Evolutionary conservation across 2,329 filamentous ascomycete genomes (phyloP), one percentile per base, ranked within the genome.

Genomic region (Verticillium isaacii): DNA sequence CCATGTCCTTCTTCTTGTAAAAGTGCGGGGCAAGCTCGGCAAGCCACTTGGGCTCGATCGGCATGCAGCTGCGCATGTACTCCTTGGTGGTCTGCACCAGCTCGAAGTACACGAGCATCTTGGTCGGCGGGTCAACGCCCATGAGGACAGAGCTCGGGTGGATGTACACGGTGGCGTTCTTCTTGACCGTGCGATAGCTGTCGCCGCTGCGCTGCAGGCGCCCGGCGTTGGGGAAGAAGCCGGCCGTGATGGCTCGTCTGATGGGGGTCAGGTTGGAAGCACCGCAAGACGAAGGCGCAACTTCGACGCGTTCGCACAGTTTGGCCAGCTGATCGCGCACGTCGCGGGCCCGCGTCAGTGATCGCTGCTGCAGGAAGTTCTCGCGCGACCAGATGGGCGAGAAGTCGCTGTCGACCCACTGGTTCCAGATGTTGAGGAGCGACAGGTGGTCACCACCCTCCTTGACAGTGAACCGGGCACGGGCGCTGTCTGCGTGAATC

Each of bases 161-260:
- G n/a, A 98, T 84, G 73, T 92, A 94, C 1, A 97, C 93, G 6
- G 89, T 91, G 68, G 92, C 88, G 66, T 90, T 91, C 69, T 90
- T 96, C 83, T 96, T 97, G 67, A 98, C 88, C 0, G 93, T 97
- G 23, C 93, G 85, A 76, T 99, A 99, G 64, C 86, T 90, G 70
- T 96, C 90, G 2, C 95, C 95, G 52, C 90, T 89, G 57, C 91
- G 84, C 72, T 95, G 89, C 61, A 99, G 77, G 2, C 92, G 82
- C 1, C 93, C 93, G 0, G 93, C 93, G 73, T 98, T 97, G 19
- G 91, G 89, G 81, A 98, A 98, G 82, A 97, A 99, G 1, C 94
- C 95, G 0, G 93, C 88, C 1, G 92, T 93, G 60, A 99, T 84
- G 14, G 93, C 90, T 64, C 96, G 93, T 70, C 93, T 90, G 68